phyloP scores from a whole-genome alignment of 495 filamentous ascomycete species.

The Hyaloscypha finlandica region DNA sequence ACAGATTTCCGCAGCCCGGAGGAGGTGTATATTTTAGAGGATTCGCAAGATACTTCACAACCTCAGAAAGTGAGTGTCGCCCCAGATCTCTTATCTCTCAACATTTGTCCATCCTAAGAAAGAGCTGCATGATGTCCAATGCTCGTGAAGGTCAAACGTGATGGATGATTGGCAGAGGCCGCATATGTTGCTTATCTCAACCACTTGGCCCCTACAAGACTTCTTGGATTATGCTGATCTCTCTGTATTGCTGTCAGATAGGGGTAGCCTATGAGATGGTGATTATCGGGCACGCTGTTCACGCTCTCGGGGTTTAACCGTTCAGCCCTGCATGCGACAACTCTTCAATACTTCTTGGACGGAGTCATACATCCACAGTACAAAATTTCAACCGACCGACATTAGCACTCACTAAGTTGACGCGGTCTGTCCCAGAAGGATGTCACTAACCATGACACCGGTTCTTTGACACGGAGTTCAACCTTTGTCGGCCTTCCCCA shows the following conservation, averaged over 20 bases:
- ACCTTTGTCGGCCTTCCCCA: too few relatives aligned
- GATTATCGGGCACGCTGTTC: not conserved
- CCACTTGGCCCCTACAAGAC: not conserved
- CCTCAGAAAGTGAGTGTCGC: too few relatives aligned
- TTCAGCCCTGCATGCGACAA: too few relatives aligned
- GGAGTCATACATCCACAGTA: too few relatives aligned
- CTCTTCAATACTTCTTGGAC: too few relatives aligned
- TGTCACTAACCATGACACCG: not conserved
- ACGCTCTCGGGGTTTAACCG: not conserved
- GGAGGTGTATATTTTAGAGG: too few relatives aligned
- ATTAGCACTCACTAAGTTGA: not conserved
- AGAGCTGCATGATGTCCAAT: not conserved
- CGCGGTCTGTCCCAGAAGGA: not conserved
- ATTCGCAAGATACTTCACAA: too few relatives aligned
- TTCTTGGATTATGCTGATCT: conserved; percentile 1
- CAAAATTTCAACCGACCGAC: not conserved
- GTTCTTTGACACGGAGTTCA: not conserved
- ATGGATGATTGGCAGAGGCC: not conserved
- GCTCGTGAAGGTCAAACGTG: not conserved
- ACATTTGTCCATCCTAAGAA: not conserved
- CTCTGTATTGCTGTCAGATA: not conserved
- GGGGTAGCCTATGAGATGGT: conserved; percentile 12
- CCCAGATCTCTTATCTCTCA: conserved; percentile 13
- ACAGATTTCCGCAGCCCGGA: too few relatives aligned
- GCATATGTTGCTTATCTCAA: conserved; percentile 14